Evolutionary conservation across 352 stramenopile genomes (phyloP).

Genomic region (Pythium scleroteichum): DNA sequence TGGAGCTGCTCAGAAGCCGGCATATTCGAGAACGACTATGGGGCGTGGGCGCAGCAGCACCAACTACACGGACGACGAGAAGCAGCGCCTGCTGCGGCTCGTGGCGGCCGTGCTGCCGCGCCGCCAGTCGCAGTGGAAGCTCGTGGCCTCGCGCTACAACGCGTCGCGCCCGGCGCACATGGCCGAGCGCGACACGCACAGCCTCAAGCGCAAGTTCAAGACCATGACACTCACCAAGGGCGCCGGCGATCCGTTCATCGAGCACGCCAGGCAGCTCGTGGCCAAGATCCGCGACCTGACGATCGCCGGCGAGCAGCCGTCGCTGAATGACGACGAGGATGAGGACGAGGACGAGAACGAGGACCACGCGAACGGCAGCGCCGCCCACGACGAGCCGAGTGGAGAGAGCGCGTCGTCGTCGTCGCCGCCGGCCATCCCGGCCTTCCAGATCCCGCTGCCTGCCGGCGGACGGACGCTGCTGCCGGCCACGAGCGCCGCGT

Average conservation of each 20-base stretch:
- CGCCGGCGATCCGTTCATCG: slow-evolving; percentile 3
- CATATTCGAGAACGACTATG: slow-evolving; percentile 3
- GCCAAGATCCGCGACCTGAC: not conserved
- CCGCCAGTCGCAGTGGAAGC: not conserved
- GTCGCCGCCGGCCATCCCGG: not conserved
- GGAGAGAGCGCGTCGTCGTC: not conserved
- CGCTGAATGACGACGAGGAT: slow-evolving; percentile 2
- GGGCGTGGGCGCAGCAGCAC: slow-evolving; percentile 15
- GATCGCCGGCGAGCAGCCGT: not conserved
- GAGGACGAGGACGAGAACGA: not conserved
- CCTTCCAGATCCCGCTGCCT: not conserved
- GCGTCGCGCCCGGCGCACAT: not conserved
- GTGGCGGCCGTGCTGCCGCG: slow-evolving; percentile 4
- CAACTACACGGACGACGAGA: slow-evolving; percentile 20
- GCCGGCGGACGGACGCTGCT: not conserved
- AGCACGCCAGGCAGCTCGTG: slow-evolving; percentile 1
- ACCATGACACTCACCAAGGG: not conserved
- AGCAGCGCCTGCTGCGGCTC: slow-evolving; percentile 5
- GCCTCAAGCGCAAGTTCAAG: slow-evolving; percentile 24
- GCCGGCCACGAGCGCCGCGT: not conserved
- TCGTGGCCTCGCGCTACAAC: slow-evolving; percentile 8
- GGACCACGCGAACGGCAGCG: not conserved
- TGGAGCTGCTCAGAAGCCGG: not conserved
- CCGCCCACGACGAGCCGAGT: not conserved
- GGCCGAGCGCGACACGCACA: slow-evolving; percentile 10